Percentiles rank a stretch among this genome's conserved stretches.
Evolutionary conservation across 495 filamentous ascomycete genomes (phyloP).

Genomic region (Trichoderma asperelloides): DNA sequence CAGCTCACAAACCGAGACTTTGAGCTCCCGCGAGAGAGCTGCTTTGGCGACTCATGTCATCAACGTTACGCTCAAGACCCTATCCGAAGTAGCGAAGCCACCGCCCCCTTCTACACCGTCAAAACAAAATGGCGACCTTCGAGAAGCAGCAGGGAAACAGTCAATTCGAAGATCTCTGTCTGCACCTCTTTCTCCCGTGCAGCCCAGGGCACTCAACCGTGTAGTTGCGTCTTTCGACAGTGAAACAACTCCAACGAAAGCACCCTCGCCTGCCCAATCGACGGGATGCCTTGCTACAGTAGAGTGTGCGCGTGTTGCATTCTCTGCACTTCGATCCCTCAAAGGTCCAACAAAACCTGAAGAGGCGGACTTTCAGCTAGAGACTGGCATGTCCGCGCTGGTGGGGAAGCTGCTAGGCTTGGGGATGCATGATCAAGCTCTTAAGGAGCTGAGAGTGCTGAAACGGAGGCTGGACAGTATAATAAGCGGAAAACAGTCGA

Average conservation of each 20-base stretch:
- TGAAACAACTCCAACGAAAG: constrained; percentile 22
- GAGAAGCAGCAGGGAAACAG: constrained; percentile 16
- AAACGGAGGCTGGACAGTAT: constrained; percentile 51
- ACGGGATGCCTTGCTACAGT: constrained; percentile 42
- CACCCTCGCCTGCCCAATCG: constrained; percentile 14
- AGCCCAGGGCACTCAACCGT: constrained; percentile 45
- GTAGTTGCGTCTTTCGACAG: constrained; percentile 35
- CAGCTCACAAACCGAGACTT: constrained; percentile 19
- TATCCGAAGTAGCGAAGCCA: constrained; percentile 63
- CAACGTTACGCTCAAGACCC: constrained; percentile 63
- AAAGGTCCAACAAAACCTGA: constrained; percentile 39
- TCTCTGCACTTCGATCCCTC: constrained; percentile 57
- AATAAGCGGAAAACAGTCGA: background rate
- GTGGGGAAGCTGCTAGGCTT: constrained; percentile 62
- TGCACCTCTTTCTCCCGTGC: constrained; percentile 40
- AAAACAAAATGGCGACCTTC: constrained; percentile 17
- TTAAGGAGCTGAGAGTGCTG: constrained; percentile 63
- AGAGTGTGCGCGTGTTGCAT: constrained; percentile 68
- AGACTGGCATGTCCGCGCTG: constrained; percentile 73
- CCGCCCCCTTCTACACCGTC: constrained; percentile 16
- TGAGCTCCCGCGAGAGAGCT: constrained; percentile 53
- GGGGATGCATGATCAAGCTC: constrained; percentile 63
- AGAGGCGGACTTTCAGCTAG: constrained; percentile 62
- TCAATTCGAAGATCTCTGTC: constrained; percentile 31
- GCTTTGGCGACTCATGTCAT: constrained; percentile 74